Evolutionary conservation across 192 early-diverging fungal species (phyloP), one percentile per base, ranked within the genome.

Genomic region (Martensiomyces pterosporus): DNA sequence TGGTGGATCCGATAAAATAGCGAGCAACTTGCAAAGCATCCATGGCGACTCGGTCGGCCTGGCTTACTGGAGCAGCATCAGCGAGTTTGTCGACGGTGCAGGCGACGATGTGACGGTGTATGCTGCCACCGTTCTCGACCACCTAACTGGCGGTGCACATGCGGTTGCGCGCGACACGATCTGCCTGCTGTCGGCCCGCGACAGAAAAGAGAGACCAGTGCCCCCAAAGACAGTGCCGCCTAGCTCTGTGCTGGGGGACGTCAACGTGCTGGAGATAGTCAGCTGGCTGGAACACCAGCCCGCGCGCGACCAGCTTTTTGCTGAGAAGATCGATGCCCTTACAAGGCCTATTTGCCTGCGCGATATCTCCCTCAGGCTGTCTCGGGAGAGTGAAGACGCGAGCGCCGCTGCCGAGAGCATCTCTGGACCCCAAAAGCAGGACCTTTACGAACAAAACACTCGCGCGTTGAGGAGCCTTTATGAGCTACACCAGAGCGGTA

Each of bases 41-140:
- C 52, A 66, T 23, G 68, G 65, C 27, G 64, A 72, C 17, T 25
- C 52, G 2, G 22, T 70, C 40, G 75, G 75, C 9, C 39, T 67
- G 44, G 67, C 75, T 16, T 77, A 77, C 49, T 63, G 63, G 68
- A 50, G 46, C 45, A 77, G 75, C 53, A 27, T 72, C 44, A 43
- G 57, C 50, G 56, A 58, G 13, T 77, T 77, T 53, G 56, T 66
- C 24, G 64, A 60, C 5, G 75, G 68, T 4, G 60, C 63, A 2
- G 64, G 68, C 29, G 34, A 26, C 12, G 60, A 55, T 6, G 67
- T 45, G 0, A 18, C 39, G 12, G 42, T 58, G 29, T 60, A 63
- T 17, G 56, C 67, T 9, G 35, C 50, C 9, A 32, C 24, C 4
- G 54, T 65, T 22, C 54, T 76, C 53, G 58, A 66, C 27, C 62